Percentiles rank a stretch among this genome's conserved stretches.
These are phyloP conservation scores for Ophiostoma himal-ulmi DNA, from an alignment of 2,329 filamentous ascomycete species.

Conservation along the genomic window DNA sequence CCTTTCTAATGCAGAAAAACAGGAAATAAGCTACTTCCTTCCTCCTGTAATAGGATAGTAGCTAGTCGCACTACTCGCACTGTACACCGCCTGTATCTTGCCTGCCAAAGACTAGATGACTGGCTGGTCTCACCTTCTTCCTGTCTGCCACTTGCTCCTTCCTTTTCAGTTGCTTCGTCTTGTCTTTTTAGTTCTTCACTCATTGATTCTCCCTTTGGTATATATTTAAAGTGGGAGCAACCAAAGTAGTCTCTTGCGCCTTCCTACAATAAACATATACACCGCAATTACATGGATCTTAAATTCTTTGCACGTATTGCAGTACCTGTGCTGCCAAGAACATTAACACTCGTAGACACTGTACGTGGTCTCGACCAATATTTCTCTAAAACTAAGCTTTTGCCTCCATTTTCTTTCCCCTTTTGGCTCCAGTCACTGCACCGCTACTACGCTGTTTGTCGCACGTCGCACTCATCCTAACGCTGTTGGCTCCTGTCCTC, in stretches of 20 bases:
- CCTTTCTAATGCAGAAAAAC: background rate
- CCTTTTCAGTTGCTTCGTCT: background rate
- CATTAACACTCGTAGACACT: background rate
- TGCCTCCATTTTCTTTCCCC: slow-evolving; percentile 14
- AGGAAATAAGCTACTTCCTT: slow-evolving; percentile 2
- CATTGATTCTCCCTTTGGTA: background rate
- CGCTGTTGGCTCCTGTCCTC: slow-evolving; percentile 13
- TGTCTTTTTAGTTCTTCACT: background rate
- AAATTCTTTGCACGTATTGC: background rate
- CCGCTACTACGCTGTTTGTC: slow-evolving; percentile 11
- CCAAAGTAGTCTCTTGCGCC: background rate
- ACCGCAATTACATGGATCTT: background rate
- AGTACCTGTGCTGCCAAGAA: background rate
- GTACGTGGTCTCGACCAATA: slow-evolving; percentile 20
- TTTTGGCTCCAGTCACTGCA: slow-evolving; percentile 1
- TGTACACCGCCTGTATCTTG: background rate
- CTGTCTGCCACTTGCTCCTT: background rate
- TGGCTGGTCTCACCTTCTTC: no score
- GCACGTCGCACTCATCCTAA: slow-evolving; percentile 16
- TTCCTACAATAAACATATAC: background rate
- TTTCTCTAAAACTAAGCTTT: slow-evolving; percentile 20
- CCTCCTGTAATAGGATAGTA: background rate
- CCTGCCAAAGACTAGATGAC: background rate
- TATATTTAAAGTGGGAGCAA: background rate
- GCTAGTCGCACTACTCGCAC: background rate